Base-by-base conservation (phyloP, 768 basidiomycete species). In the Russula vinacea region DNA sequence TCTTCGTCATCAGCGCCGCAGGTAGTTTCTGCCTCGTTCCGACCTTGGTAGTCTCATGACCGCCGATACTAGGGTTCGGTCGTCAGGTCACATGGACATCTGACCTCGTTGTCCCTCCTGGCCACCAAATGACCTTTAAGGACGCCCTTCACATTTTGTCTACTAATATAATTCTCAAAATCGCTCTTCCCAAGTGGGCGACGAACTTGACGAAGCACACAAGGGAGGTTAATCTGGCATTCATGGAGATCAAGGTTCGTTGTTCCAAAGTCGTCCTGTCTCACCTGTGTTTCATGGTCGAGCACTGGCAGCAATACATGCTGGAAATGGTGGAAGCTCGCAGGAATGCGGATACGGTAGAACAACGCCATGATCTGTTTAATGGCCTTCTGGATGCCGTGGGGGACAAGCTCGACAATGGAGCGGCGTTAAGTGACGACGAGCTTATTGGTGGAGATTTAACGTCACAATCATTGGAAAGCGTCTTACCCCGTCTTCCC, bases 1-100 rank as follows among this genome's bases (percentile, higher is more conserved):
- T 85, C 2, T 80, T 82, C 57, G 79, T 84, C 37, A 83, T 86
- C 60, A 77, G 83, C 33, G 77, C 77, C 2, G 84, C 84, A 64
- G 84, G 66, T 67, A 39, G 6, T 40, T 9, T 53, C 32, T 40
- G 19, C n/a, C 37, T 14, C 8, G 3, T 9, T 35, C 26, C 24
- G 17, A 22, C 44, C 13, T 8, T 61, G 10, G 2, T 17, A 33
- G 24, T 39, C 42, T 66, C 33, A 45, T 58, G n/a, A 33, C 24
- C 8, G 24, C 11, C 47, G 24, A 8, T 33, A 35, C 51, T 49
- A 68, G 67, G 83, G 6, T 86, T 85, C 67, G 84, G 84, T 2
- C 77, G 78, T 39, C 72, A 71, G 50, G 77, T 84, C 49, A 77
- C 79, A 5, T 84, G 81, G 83, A 73, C 73, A 39, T 80, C 82